Evolutionary conservation across 768 basidiomycete genomes (phyloP).

Genomic region (Sporobolomyces pararoseus): DNA sequence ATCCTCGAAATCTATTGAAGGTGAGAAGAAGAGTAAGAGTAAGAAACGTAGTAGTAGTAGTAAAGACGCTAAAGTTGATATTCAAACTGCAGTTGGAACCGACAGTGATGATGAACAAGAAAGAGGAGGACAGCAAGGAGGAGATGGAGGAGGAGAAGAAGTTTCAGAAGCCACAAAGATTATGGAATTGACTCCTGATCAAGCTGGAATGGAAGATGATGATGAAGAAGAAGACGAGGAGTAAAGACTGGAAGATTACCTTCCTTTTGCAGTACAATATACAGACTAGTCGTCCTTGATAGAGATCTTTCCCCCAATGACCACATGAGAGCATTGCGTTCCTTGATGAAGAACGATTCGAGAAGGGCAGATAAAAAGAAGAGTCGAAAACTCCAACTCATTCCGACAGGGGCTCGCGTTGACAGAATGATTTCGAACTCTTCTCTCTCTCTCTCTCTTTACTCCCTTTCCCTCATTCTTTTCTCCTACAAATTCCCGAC

Average conservation of each 20-base stretch:
- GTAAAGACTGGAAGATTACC: no score
- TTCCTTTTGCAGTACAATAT: no score
- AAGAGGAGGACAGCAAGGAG: background rate
- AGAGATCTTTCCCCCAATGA: no score
- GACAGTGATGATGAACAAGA: background rate
- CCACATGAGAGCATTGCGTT: no score
- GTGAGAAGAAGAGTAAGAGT: slow-evolving; percentile 2
- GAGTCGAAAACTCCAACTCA: no score
- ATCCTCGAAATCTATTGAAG: slow-evolving; percentile 1
- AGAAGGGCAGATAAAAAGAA: no score
- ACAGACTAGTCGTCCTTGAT: no score
- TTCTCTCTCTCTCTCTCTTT: background rate
- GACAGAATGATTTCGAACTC: background rate
- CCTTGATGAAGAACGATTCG: no score
- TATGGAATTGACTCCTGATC: background rate
- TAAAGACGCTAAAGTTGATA: background rate
- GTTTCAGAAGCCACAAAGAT: background rate
- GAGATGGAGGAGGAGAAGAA: background rate
- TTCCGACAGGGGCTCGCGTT: no score
- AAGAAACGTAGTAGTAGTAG: slow-evolving; percentile 1
- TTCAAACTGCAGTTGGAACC: background rate
- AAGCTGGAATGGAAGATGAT: background rate
- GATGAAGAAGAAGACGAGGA: background rate
- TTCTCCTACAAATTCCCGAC: no score
- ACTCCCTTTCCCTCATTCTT: background rate